These are phyloP conservation scores for Inga laurina DNA, from an alignment of 306 rosid genomes.

Conservation along the genomic window DNA sequence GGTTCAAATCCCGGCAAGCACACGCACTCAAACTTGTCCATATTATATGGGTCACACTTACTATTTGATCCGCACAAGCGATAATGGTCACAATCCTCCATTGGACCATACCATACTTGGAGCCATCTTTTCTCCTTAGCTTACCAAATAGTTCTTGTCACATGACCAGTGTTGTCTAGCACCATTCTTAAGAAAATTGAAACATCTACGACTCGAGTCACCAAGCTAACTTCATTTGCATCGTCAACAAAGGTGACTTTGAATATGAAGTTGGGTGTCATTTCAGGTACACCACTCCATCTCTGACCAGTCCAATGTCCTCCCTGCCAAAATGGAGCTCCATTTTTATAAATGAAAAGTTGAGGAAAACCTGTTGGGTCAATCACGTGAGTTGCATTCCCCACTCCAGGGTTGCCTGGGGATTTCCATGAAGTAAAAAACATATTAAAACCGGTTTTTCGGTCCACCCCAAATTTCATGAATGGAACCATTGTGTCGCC, in stretches of 20 bases:
- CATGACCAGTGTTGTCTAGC: background rate
- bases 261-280: slow-evolving; percentile 6
- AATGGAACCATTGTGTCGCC: slow-evolving; percentile 25
- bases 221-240: background rate
- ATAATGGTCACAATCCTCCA: slow-evolving; percentile 41
- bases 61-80: slow-evolving; percentile 41
- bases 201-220: background rate
- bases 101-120: slow-evolving; percentile 29
- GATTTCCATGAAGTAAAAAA: slow-evolving; percentile 40
- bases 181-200: background rate
- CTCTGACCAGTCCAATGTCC: slow-evolving; percentile 45
- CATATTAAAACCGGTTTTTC: slow-evolving; percentile 15
- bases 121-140: background rate
- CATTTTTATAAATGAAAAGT: slow-evolving; percentile 9
- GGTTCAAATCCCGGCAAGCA: slow-evolving; percentile 44
- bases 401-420: background rate
- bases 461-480: slow-evolving; percentile 27
- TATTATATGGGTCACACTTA: slow-evolving; percentile 40
- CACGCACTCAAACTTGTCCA: background rate
- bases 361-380: slow-evolving; percentile 39
- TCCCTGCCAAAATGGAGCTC: slow-evolving; percentile 21
- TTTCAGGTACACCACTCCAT: slow-evolving; percentile 33
- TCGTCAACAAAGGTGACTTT: slow-evolving; percentile 12
- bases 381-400: background rate
- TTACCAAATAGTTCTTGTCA: background rate